Conservation (phyloP, 805 yeast species). For the Candida namnaoensis region DNA sequence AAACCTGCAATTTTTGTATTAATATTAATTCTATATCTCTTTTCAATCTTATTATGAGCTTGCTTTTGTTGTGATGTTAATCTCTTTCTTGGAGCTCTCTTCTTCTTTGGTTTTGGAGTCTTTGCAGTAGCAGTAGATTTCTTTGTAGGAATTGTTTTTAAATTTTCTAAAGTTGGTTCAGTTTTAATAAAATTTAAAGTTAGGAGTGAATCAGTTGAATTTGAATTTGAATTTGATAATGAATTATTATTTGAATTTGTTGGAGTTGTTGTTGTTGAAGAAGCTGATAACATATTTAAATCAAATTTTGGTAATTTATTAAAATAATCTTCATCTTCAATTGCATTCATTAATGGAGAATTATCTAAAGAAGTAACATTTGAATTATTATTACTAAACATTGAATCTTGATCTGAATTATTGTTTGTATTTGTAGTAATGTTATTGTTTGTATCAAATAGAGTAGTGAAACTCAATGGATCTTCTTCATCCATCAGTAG, state of each 20-base stretch:
- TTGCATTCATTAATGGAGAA: constrained; percentile 20
- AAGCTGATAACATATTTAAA: neutral
- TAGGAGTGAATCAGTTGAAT: neutral
- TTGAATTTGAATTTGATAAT: constrained; percentile 3
- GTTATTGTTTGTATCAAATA: neutral
- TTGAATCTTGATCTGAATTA: neutral
- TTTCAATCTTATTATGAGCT: constrained; percentile 68
- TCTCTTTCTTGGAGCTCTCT: constrained; percentile 46
- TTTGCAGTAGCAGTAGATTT: neutral
- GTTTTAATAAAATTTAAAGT: constrained; percentile 9
- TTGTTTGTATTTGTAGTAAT: no score
- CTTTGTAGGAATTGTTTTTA: neutral
- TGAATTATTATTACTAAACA: constrained; percentile 5
- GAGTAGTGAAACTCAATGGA: neutral
- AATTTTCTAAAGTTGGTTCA: neutral
- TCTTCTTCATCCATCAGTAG: neutral
- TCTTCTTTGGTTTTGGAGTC: constrained; percentile 24
- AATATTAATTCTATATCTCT: constrained; percentile 62
- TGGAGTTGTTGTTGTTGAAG: no score
- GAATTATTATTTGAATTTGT: neutral
- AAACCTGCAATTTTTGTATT: constrained; percentile 63
- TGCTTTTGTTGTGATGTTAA: constrained; percentile 52
- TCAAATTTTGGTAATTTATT: constrained; percentile 6
- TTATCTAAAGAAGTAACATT: constrained; percentile 17
- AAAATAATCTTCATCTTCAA: constrained; percentile 11